phyloP scores from a whole-genome alignment of 139 green algal species.

The Nannochloris sp. region DNA sequence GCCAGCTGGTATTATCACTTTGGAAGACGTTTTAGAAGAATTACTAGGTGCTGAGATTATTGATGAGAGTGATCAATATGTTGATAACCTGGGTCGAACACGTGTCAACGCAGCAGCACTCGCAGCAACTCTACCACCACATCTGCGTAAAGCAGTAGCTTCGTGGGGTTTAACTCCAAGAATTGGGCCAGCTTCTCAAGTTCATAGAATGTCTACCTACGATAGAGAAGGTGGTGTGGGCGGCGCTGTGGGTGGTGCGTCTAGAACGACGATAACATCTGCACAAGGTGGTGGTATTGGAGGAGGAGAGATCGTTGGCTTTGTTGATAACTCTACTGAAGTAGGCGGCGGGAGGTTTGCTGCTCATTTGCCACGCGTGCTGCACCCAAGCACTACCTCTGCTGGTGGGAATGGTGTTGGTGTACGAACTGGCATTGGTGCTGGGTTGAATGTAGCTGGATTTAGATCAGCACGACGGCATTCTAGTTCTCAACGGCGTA shows the following conservation, averaged over 20 bases:
- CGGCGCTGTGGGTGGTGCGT: not conserved
- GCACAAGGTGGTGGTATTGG: not conserved
- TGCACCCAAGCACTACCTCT: too few species aligned
- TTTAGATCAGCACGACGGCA: not conserved
- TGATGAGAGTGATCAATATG: constrained; percentile 56
- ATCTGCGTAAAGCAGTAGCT: constrained; percentile 27
- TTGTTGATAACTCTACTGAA: not conserved
- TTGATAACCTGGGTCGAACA: constrained; percentile 67
- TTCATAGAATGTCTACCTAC: constrained; percentile 12
- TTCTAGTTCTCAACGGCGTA: constrained; percentile 1
- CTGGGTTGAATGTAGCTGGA: not conserved
- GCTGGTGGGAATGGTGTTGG: not conserved
- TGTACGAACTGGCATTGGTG: not conserved
- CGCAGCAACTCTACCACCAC: constrained; percentile 31
- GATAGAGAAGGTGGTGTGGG: not conserved
- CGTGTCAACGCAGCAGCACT: constrained; percentile 38
- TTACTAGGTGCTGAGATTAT: constrained; percentile 47
- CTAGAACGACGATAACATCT: not conserved
- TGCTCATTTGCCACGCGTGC: not conserved
- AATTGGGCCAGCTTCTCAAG: constrained; percentile 10
- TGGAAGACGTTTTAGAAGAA: constrained; percentile 57
- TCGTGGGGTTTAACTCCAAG: constrained; percentile 9
- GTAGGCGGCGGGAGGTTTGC: too few species aligned
- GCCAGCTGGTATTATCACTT: constrained; percentile 54
- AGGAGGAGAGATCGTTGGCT: not conserved